phyloP scores from a whole-genome alignment of 2,329 filamentous ascomycete genomes.

The Fusarium tupiense region DNA sequence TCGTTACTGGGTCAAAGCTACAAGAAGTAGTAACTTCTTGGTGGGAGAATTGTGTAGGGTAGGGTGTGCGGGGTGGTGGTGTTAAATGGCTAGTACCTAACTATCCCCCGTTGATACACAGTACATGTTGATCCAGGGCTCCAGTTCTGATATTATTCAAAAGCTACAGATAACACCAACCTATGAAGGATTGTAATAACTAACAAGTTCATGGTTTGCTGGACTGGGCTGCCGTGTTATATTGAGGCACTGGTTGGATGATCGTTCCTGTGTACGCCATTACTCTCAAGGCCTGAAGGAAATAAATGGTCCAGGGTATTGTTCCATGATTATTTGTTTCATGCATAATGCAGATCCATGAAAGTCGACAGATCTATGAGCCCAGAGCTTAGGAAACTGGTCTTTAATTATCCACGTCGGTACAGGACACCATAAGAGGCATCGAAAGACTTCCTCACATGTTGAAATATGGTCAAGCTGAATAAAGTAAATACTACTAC shows the following conservation, averaged over 20 bases:
- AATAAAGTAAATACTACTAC: not conserved
- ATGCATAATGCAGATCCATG: conserved; percentile 12
- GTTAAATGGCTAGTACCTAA: not conserved
- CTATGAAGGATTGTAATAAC: not conserved
- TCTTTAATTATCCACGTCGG: conserved; percentile 17
- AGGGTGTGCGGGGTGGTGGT: too few relatives aligned
- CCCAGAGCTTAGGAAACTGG: not conserved
- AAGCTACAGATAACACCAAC: not conserved
- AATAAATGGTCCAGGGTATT: conserved; percentile 3
- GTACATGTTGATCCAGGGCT: not conserved
- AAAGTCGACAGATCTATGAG: conserved; percentile 31
- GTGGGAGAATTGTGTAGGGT: too few relatives aligned
- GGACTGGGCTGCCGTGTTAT: not conserved
- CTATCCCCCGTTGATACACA: not conserved
- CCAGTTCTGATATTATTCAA: not conserved
- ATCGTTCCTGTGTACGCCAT: not conserved
- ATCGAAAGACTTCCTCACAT: not conserved
- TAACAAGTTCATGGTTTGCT: not conserved
- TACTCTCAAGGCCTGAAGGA: not conserved
- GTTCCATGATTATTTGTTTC: not conserved
- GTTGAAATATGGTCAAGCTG: not conserved
- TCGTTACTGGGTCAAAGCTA: too few relatives aligned
- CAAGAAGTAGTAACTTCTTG: not conserved
- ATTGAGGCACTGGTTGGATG: not conserved
- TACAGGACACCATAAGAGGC: not conserved